These are phyloP conservation scores for button mushroom (Agaricus bisporus) DNA, from an alignment of 768 basidiomycete genomes.

Conservation along the genomic window DNA sequence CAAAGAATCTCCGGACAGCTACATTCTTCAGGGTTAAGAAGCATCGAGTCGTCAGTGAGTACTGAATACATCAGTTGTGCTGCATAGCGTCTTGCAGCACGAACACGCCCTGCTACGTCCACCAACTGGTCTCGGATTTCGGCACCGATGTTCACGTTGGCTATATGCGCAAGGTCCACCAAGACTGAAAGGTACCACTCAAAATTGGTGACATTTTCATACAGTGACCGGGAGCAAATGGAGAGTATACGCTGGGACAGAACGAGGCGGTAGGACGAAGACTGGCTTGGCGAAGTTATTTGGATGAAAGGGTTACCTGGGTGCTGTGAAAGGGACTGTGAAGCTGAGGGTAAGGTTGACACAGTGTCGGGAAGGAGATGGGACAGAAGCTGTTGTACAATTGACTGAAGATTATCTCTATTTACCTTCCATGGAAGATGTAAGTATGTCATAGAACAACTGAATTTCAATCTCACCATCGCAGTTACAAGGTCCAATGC, in stretches of 20 bases:
- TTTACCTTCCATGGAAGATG: slow-evolving; percentile 56
- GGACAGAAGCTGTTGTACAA: slow-evolving; percentile 84
- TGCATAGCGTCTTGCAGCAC: slow-evolving; percentile 67
- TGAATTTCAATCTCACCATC: slow-evolving; percentile 53
- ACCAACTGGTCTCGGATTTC: slow-evolving; percentile 81
- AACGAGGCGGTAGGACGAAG: slow-evolving; percentile 80
- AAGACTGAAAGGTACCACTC: slow-evolving; percentile 98
- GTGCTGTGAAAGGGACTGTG: slow-evolving; percentile 48
- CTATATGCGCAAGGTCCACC: slow-evolving; percentile 85
- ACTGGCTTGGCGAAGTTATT: slow-evolving; percentile 53
- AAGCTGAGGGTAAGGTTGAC: slow-evolving; percentile 49
- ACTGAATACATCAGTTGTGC: slow-evolving; percentile 81
- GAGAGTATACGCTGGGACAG: slow-evolving; percentile 77
- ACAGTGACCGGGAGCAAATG: slow-evolving; percentile 81
- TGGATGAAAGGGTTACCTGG: slow-evolving; percentile 27
- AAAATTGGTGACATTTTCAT: slow-evolving; percentile 86
- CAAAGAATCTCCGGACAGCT: slow-evolving; percentile 83
- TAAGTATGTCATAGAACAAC: not conserved
- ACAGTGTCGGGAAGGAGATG: slow-evolving; percentile 69
- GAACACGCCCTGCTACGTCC: slow-evolving; percentile 81
- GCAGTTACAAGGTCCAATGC: slow-evolving; percentile 91
- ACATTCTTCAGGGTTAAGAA: slow-evolving; percentile 59
- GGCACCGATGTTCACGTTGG: slow-evolving; percentile 69
- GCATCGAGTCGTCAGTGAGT: slow-evolving; percentile 69
- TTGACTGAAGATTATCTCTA: slow-evolving; percentile 76